phyloP scores from a whole-genome alignment of 2,329 filamentous ascomycete genomes.

The Beauveria bassiana region DNA sequence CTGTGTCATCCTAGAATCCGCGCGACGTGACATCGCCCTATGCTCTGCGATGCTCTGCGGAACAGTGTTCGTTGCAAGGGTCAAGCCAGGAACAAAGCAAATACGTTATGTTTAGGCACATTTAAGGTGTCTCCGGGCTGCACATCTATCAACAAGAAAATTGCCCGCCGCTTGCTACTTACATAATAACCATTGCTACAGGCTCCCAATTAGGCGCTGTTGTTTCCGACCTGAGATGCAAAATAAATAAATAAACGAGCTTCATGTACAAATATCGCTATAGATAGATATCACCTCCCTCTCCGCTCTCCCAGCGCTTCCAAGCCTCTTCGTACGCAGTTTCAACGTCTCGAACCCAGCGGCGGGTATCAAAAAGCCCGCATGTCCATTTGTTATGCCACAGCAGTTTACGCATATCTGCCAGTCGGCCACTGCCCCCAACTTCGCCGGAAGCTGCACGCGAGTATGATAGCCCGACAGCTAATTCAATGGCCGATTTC shows the following conservation, averaged over 20 bases:
- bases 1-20: neutral
- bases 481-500: constrained; percentile 62
- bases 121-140: too few relatives aligned
- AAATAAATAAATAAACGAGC: neutral
- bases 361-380: constrained; percentile 79
- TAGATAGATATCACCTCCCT: constrained; percentile 90
- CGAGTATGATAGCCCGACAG: constrained; percentile 53
- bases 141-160: too few relatives aligned
- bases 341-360: constrained; percentile 89
- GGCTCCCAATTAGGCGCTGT: neutral
- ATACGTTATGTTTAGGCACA: too few relatives aligned
- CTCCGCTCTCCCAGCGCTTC: constrained; percentile 75
- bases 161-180: neutral
- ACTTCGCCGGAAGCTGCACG: constrained; percentile 36
- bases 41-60: neutral
- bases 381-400: constrained; percentile 81
- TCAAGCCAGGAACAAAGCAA: too few relatives aligned
- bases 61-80: too few relatives aligned
- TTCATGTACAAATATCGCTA: constrained; percentile 17
- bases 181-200: neutral
- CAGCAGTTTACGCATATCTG: constrained; percentile 70
- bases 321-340: constrained; percentile 82
- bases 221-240: too few relatives aligned
- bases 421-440: constrained; percentile 59
- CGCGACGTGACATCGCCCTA: neutral